Evolutionary conservation across 768 basidiomycete genomes (phyloP), one percentile per base, ranked within the genome.

Genomic region (Hygrocybe punicea): DNA sequence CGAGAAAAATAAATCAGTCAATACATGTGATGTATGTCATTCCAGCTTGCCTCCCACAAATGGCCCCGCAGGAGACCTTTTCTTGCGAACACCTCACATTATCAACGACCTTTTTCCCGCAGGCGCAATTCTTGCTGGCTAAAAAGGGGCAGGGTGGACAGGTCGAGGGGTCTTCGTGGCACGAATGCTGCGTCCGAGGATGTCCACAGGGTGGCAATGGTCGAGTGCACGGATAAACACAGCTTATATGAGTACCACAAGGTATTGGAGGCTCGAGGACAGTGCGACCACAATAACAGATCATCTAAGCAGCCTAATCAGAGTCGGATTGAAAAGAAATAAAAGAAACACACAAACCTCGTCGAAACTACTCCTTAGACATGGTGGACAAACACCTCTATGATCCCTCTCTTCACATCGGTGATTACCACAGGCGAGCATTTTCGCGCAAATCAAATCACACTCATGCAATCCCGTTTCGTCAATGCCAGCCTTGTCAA

Each of bases 121-220:
- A 99, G 0, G 90, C 91, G 68, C 97, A 99, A 6, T 67, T 63
- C 68, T 93, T 94, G 24, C 75, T 77, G 0, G 89, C 86, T 44
- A 99, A 74, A 69, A 84, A 87, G 2, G 88, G 84, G 63, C 97
- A 99, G 0, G 93, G 91, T 1, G 96, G 96, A 68, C 97, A 99
- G 0, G 67, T 72, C 6, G 63, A 66, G 10, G 76, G 73, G 51
- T 83, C 84, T 61, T 89, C 87, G 68, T 98, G 97, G 64, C 97
- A 98, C 5, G 78, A 72, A 70, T 98, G 97, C 0, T 80, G 79
- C 0, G 84, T 79, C 58, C 81, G 81, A 0, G 88, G 83, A 64
- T 98, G 97, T 0, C 93, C 95, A 63, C 97, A 99, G 0, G 81
- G 64, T 0, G 86, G 86, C 1, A 83, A 71, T 1, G 86, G 84